Evolutionary conservation across 1,139 yeast species (phyloP), one percentile per base, ranked within the genome.

Genomic region (Debaryomyces fabryi): DNA sequence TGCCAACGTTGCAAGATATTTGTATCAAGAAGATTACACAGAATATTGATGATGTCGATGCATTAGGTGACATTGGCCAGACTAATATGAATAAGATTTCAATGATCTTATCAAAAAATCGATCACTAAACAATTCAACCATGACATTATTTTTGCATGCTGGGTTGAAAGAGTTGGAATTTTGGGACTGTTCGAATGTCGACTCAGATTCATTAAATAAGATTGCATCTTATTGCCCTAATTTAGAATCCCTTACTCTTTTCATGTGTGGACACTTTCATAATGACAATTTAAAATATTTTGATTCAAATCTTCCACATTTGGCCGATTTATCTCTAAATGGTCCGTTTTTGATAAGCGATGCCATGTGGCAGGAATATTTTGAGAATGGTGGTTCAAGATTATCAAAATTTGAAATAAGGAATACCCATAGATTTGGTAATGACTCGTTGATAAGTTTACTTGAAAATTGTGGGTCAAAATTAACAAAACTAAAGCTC

Each of bases 221-320:
- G 55, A 82, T 93, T 39, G 92, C 92, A 0, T 76, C 96, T 0
- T 87, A 71, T 62, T 88, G 97, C 56, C 97, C 97, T 0, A 74
- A 85, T 35, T 54, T 93, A 3, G 84, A 81, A 55, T 68, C 76
- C 2, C 67, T 93, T 37, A 86, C 86, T 0, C 71, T 93, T 42
- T 83, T 83, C 51, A 92, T 91, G 97, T 93, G 98, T 71, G 99
- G 99, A 3, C 95, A 88, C 58, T 69, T 93, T 35, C 91, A 86
- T 57, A 88, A 88, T 63, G 91, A 86, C 55, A 86, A 88, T 50
- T 64, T 93, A 51, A 63, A 72, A 20, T 86, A 88, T 60, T 82
- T 79, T 53, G 78, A 82, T 9, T 69, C 81, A 10, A 85, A 89
- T 52, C 71, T 92, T 42, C 69, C 70, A 0, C 65, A 79, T 25